A percentile compares a stretch with the other conserved stretches of the same genome.
phyloP scores from a whole-genome alignment of 1,284 basidiomycete genomes.

The Tetrapyrgos nigripes region DNA sequence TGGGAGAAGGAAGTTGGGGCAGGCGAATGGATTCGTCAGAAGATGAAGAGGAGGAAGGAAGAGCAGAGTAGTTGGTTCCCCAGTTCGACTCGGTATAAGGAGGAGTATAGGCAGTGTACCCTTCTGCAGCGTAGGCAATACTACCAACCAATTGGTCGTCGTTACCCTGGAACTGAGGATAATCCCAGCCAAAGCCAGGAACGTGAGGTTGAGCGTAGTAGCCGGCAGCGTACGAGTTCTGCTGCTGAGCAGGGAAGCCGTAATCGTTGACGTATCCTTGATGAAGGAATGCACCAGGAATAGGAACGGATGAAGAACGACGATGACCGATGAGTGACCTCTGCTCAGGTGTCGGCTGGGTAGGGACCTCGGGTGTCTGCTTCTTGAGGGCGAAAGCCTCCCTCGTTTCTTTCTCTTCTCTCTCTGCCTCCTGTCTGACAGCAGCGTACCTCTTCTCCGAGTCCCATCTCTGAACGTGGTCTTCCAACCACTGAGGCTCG shows the following conservation, averaged over 20 bases:
- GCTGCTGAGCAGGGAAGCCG: not conserved
- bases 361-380: not conserved
- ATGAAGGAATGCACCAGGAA: slow-evolving; percentile 48
- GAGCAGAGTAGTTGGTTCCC: not conserved
- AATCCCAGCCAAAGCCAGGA: not conserved
- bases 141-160: not conserved
- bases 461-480: not conserved
- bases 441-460: not conserved
- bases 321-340: not conserved
- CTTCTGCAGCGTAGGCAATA: not conserved
- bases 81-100: not conserved
- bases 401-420: not conserved
- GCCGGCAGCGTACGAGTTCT: not conserved
- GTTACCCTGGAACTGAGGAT: not conserved
- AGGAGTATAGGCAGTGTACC: not conserved
- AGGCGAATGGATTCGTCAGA: not conserved
- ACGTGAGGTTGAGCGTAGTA: not conserved
- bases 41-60: not conserved
- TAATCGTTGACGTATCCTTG: not conserved
- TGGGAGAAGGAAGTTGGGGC: too few species aligned
- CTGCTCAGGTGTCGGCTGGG: not conserved
- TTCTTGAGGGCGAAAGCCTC: too few species aligned
- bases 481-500: not conserved
- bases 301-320: slow-evolving; percentile 61
- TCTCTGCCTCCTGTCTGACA: not conserved